Conservation (phyloP, 495 filamentous ascomycete genomes). For the Articulospora tetracladia region DNA sequence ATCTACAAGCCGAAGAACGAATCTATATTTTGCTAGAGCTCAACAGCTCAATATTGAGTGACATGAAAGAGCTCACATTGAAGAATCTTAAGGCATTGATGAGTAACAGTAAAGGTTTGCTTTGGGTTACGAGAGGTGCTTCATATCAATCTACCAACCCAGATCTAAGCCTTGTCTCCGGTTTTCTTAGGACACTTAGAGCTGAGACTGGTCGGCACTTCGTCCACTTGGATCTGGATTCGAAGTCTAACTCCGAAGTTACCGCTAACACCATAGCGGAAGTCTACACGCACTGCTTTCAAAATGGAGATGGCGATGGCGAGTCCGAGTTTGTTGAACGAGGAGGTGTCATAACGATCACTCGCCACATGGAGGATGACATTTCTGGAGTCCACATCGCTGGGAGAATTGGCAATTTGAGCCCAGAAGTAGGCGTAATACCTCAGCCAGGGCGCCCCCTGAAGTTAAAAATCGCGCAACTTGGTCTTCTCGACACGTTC, state of each 20-base stretch:
- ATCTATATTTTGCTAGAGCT: conserved; percentile 2
- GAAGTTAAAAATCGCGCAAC: conserved; percentile 10
- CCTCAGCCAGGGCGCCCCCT: conserved; percentile 2
- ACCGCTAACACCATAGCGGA: background rate
- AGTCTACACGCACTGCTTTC: background rate
- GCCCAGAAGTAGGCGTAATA: background rate
- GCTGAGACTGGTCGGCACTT: background rate
- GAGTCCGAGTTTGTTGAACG: conserved; percentile 4
- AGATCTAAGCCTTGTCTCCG: background rate
- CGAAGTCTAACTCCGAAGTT: background rate
- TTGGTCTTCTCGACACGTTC: conserved; percentile 23
- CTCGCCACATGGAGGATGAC: background rate
- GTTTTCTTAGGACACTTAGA: conserved; percentile 7
- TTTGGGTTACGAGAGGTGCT: conserved; percentile 25
- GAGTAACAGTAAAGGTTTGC: conserved; percentile 28
- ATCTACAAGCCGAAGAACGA: background rate
- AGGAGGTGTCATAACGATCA: conserved; percentile 1
- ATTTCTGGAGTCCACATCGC: background rate
- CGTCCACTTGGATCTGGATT: conserved; percentile 1
- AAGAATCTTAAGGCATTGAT: conserved; percentile 31
- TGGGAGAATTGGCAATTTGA: background rate
- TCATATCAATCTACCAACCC: background rate
- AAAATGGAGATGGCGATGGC: background rate
- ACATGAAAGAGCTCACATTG: conserved; percentile 2
- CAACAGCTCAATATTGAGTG: conserved; percentile 3